Conservation (phyloP, 1,284 basidiomycete species). For the Puccinia horiana region DNA sequence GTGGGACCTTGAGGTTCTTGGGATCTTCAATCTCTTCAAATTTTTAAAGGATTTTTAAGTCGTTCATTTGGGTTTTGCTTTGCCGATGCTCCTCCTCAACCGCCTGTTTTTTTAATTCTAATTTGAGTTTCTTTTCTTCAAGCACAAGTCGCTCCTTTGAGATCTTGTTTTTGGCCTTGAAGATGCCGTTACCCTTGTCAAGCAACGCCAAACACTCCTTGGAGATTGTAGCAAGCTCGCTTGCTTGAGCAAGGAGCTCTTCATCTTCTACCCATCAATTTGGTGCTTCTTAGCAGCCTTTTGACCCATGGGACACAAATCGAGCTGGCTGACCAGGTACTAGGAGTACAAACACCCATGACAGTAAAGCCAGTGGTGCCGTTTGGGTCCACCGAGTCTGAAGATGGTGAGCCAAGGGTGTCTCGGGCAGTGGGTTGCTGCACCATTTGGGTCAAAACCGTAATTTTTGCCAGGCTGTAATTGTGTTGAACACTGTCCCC, state of each 20-base stretch:
- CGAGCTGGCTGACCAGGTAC: background rate
- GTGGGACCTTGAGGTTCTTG: too few species aligned
- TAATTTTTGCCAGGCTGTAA: slow-evolving; percentile 4
- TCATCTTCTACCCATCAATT: background rate
- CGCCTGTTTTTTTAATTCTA: background rate
- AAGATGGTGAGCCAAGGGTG: background rate
- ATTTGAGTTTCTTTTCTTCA: background rate
- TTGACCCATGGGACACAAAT: background rate
- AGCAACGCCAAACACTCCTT: background rate
- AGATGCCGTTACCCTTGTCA: background rate
- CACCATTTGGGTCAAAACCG: slow-evolving; percentile 1
- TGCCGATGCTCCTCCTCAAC: background rate
- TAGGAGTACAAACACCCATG: background rate
- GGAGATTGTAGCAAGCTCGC: background rate
- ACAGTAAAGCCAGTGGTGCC: background rate
- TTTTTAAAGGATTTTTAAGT: too few species aligned
- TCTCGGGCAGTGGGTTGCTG: background rate
- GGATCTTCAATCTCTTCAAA: too few species aligned
- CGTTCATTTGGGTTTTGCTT: background rate
- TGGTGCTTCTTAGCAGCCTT: slow-evolving; percentile 2
- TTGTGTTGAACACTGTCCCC: background rate
- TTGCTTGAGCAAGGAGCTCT: background rate
- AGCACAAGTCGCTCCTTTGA: background rate
- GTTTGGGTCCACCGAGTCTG: background rate
- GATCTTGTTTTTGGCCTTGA: background rate